These are phyloP conservation scores for Phytophthora pisi DNA, from an alignment of 352 stramenopile species.

Conservation along the genomic window DNA sequence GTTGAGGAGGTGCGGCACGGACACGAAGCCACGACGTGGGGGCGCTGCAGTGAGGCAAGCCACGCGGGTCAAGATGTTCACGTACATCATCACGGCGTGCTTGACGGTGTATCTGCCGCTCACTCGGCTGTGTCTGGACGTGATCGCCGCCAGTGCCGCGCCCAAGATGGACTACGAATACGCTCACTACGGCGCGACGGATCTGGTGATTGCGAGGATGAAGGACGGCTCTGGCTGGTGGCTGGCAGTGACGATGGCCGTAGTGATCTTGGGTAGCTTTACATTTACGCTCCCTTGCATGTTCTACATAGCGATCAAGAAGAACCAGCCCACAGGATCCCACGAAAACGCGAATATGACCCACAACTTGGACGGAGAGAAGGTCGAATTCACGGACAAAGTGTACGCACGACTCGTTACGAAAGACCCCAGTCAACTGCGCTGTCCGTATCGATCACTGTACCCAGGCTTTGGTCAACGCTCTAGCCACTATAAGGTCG, in stretches of 20 bases:
- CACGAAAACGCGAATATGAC: slow-evolving; percentile 1
- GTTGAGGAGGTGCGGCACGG: neutral
- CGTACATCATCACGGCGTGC: slow-evolving; percentile 1
- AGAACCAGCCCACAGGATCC: neutral
- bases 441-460: neutral
- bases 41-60: neutral
- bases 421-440: neutral
- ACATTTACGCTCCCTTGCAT: neutral
- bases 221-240: slow-evolving; percentile 1
- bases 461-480: slow-evolving; percentile 2
- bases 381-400: slow-evolving; percentile 2
- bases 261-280: neutral
- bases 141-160: neutral
- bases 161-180: neutral
- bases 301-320: neutral
- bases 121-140: slow-evolving; percentile 1
- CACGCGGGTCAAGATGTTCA: slow-evolving; percentile 1
- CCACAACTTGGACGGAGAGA: neutral
- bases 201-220: neutral
- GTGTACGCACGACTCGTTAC: neutral
- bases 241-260: neutral
- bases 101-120: slow-evolving; percentile 3
- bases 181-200: neutral
- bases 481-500: slow-evolving; percentile 2
- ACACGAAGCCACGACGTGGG: slow-evolving; percentile 1